Percentiles rank a stretch among this genome's conserved stretches.
Conservation (phyloP, 495 filamentous ascomycete genomes). For the Trichoderma reesei region DNA sequence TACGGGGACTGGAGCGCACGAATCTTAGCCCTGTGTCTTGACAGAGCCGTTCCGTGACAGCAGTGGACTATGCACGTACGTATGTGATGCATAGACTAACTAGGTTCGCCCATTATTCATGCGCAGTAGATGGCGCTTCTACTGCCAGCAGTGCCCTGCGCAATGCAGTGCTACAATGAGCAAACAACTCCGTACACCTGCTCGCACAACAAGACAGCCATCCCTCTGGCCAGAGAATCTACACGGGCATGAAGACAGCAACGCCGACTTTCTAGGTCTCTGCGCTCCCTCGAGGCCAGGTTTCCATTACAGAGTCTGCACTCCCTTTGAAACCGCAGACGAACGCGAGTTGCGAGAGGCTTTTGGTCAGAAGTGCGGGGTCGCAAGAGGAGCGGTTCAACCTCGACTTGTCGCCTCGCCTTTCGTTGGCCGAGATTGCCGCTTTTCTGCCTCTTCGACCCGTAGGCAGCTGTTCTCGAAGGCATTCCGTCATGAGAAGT, state of each 20-base stretch:
- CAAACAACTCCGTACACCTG: too few species aligned
- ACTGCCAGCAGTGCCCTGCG: too few species aligned
- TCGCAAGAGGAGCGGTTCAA: not conserved
- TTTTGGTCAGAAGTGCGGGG: not conserved
- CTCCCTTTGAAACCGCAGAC: not conserved
- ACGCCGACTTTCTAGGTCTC: not conserved
- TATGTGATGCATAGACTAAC: not conserved
- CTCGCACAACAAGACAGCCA: too few species aligned
- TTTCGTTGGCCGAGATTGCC: slow-evolving; percentile 4
- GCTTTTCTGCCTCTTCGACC: not conserved
- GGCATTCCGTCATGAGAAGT: not conserved
- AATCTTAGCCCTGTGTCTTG: not conserved
- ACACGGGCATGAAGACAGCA: too few species aligned
- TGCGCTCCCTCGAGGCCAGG: not conserved
- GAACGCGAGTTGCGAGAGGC: not conserved
- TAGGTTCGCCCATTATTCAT: not conserved
- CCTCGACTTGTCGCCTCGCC: not conserved
- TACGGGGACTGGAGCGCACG: too few species aligned
- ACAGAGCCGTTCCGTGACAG: not conserved
- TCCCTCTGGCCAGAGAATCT: too few species aligned
- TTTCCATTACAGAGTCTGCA: not conserved
- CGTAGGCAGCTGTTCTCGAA: not conserved
- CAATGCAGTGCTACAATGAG: too few species aligned
- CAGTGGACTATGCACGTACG: not conserved
- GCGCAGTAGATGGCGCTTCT: not conserved